phyloP scores from a whole-genome alignment of 345 rosid species.

The Murraya koenigii region DNA sequence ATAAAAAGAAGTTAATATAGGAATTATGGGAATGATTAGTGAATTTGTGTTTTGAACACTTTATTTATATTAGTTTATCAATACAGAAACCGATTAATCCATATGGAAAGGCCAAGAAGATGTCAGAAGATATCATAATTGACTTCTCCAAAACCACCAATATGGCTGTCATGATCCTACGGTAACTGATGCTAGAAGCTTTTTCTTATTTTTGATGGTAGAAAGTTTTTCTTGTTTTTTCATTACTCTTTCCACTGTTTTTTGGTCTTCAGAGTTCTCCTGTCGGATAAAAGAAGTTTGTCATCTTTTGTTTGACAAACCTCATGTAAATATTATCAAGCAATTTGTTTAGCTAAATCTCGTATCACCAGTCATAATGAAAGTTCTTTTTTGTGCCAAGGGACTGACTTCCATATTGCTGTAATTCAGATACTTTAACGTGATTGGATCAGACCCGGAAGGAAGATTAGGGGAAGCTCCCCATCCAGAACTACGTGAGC shows the following conservation, averaged over 20 bases:
- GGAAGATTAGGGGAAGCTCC: constrained; percentile 74
- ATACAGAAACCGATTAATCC: constrained; percentile 55
- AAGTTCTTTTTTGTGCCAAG: no score
- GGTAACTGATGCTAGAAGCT: constrained; percentile 30
- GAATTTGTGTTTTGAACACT: no score
- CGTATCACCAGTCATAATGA: not conserved
- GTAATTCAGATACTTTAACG: constrained; percentile 58
- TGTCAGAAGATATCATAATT: constrained; percentile 67
- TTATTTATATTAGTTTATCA: not conserved
- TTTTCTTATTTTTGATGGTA: no score
- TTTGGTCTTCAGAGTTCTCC: not conserved
- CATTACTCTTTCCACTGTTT: not conserved
- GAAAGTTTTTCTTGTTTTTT: no score
- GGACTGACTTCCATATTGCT: not conserved
- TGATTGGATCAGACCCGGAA: constrained; percentile 62
- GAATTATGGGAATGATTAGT: not conserved
- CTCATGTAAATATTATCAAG: no score
- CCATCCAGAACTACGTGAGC: constrained; percentile 51
- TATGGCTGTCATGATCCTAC: constrained; percentile 65
- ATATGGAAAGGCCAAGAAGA: constrained; percentile 70
- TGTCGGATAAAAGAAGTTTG: not conserved
- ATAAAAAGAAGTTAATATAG: not conserved
- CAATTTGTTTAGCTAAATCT: not conserved
- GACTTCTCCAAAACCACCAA: constrained; percentile 58
- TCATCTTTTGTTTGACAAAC: not conserved